phyloP scores from a whole-genome alignment of 2,329 filamentous ascomycete genomes.

The Madurella fahalii region DNA sequence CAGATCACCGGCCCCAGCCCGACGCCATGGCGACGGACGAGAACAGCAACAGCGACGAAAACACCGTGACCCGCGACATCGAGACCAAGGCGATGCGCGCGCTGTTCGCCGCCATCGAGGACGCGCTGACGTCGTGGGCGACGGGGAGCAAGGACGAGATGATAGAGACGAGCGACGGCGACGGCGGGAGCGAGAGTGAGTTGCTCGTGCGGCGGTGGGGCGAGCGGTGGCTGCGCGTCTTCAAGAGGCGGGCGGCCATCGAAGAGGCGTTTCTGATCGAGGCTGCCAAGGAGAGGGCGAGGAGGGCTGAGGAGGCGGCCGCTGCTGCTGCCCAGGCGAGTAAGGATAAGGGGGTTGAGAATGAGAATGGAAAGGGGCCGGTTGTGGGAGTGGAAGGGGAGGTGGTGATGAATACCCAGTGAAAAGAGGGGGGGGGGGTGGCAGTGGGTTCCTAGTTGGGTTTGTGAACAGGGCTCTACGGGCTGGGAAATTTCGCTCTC shows the following conservation, averaged over 20 bases:
- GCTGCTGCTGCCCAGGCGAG: too few species aligned
- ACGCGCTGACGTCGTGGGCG: conserved; percentile 69
- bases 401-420: not conserved
- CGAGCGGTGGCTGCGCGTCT: conserved; percentile 79
- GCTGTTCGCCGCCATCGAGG: conserved; percentile 77
- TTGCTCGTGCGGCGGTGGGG: conserved; percentile 75
- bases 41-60: conserved; percentile 41
- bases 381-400: not conserved
- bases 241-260: conserved; percentile 74
- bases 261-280: conserved; percentile 66
- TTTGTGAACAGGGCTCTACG: too few species aligned
- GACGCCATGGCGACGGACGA: conserved; percentile 26
- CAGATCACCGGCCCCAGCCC: conserved; percentile 23
- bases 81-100: conserved; percentile 73
- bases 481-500: too few species aligned
- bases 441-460: not conserved
- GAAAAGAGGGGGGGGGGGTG: too few species aligned
- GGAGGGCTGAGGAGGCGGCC: conserved; percentile 10
- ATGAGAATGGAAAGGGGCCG: not conserved
- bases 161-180: conserved; percentile 54
- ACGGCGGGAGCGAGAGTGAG: conserved; percentile 57
- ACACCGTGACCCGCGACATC: conserved; percentile 53
- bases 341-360: not conserved
- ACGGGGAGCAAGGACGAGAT: conserved; percentile 68
- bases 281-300: conserved; percentile 30